Conservation (phyloP, 768 basidiomycete species). For the Phanerodontia chrysosporium region DNA sequence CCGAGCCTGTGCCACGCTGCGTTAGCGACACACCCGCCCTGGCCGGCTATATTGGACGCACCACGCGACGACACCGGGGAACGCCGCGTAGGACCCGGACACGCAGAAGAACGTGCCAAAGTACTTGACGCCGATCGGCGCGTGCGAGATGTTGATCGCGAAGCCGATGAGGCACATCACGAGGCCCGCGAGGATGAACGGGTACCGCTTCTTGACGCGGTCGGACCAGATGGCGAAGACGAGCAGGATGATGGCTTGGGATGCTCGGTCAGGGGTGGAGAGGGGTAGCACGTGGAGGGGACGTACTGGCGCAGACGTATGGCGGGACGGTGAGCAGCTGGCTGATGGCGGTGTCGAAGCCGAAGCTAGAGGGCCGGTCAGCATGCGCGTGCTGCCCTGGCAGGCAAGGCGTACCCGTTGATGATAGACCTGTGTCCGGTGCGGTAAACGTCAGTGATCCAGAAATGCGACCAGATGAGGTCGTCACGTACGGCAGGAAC, state of each 20-base stretch:
- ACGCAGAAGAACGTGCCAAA: conserved; percentile 71
- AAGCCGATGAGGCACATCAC: conserved; percentile 54
- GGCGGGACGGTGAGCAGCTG: conserved; percentile 69
- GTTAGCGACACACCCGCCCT: neutral
- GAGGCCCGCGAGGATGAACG: conserved; percentile 53
- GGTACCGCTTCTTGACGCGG: conserved; percentile 46
- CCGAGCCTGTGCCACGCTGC: conserved; percentile 42
- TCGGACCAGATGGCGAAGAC: conserved; percentile 58
- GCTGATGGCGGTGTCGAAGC: conserved; percentile 49
- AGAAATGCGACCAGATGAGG: no score
- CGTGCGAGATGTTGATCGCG: conserved; percentile 57
- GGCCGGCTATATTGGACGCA: conserved; percentile 21
- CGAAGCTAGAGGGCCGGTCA: conserved; percentile 40
- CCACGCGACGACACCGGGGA: conserved; percentile 64
- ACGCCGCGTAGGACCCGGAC: conserved; percentile 54
- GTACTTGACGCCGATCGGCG: conserved; percentile 54
- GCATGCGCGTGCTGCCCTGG: neutral
- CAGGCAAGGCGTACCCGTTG: conserved; percentile 31
- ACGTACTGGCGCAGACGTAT: conserved; percentile 50
- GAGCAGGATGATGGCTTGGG: conserved; percentile 44
- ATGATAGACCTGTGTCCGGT: conserved; percentile 53
- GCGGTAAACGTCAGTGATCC: no score
- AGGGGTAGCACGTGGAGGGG: neutral
- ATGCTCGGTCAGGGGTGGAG: neutral
- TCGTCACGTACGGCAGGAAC: conserved; percentile 66